Conservation (phyloP, 129 eudicot genomes). For the Ambrosia trifida region DNA sequence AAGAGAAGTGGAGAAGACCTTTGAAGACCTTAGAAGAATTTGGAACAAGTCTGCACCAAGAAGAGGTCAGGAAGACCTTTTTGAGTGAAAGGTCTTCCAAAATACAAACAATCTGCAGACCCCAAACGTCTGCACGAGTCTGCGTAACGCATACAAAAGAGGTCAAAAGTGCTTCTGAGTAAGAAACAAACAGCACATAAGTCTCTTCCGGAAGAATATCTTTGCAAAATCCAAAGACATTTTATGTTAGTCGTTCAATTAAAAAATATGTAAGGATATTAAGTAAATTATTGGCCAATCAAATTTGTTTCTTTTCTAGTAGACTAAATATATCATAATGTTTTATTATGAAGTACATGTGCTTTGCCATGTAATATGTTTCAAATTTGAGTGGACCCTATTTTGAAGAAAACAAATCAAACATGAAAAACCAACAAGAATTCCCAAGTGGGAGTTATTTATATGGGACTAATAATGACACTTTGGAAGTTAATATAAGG, state of each 20-base stretch:
- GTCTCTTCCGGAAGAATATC: neutral
- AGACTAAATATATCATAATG: neutral
- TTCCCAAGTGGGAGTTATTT: neutral
- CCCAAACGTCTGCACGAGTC: too few species aligned
- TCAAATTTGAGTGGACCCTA: slow-evolving; percentile 6
- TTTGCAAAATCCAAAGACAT: neutral
- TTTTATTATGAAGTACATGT: neutral
- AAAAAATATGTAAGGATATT: neutral
- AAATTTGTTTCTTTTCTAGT: neutral
- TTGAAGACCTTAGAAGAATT: too few species aligned
- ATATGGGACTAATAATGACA: neutral
- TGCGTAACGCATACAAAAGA: too few species aligned
- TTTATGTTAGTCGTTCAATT: neutral
- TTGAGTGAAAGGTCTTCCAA: too few species aligned
- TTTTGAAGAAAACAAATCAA: neutral
- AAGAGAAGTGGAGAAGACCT: too few species aligned
- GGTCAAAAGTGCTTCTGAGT: too few species aligned
- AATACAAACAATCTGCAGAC: too few species aligned
- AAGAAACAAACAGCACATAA: too few species aligned
- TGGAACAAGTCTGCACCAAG: too few species aligned
- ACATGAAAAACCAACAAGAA: neutral
- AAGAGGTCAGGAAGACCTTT: too few species aligned
- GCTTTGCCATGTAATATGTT: slow-evolving; percentile 7
- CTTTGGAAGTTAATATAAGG: neutral
- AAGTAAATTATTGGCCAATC: slow-evolving; percentile 1